A percentile compares a stretch with the other conserved stretches of the same genome.
These are phyloP conservation scores for Trametes punicea DNA, from an alignment of 768 basidiomycete species.

Conservation along the genomic window DNA sequence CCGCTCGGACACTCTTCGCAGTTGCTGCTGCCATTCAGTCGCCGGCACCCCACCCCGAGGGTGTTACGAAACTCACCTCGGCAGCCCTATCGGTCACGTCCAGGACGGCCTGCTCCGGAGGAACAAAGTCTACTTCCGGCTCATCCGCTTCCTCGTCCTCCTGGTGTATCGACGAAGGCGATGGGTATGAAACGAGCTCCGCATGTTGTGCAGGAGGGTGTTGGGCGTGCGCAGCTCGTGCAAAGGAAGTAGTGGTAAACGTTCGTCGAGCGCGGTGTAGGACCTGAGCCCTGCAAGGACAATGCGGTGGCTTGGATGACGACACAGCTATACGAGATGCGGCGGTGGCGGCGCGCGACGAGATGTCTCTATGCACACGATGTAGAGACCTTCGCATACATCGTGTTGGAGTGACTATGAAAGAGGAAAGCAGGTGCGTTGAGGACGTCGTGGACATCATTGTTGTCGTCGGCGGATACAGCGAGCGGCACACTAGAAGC, in stretches of 20 bases:
- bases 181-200: slow-evolving; percentile 42
- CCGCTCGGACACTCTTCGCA: slow-evolving; percentile 62
- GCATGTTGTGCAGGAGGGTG: slow-evolving; percentile 45
- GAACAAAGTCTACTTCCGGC: slow-evolving; percentile 57
- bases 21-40: slow-evolving; percentile 53
- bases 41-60: too few relatives aligned
- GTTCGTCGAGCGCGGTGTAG: background rate
- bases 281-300: background rate
- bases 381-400: background rate
- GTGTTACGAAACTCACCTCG: slow-evolving; percentile 64
- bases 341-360: background rate
- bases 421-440: background rate
- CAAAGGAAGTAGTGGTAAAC: slow-evolving; percentile 6
- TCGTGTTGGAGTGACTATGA: slow-evolving; percentile 1
- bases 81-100: slow-evolving; percentile 72
- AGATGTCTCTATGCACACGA: background rate
- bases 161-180: slow-evolving; percentile 24
- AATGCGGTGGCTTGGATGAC: background rate
- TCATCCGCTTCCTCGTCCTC: slow-evolving; percentile 58
- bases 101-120: slow-evolving; percentile 50
- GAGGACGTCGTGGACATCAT: slow-evolving; percentile 9
- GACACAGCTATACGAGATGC: background rate
- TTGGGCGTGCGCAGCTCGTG: slow-evolving; percentile 36
- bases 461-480: slow-evolving; percentile 1
- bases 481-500: background rate